Evolutionary conservation across 495 filamentous ascomycete species (phyloP).

Genomic region (Margaritispora aquatica): DNA sequence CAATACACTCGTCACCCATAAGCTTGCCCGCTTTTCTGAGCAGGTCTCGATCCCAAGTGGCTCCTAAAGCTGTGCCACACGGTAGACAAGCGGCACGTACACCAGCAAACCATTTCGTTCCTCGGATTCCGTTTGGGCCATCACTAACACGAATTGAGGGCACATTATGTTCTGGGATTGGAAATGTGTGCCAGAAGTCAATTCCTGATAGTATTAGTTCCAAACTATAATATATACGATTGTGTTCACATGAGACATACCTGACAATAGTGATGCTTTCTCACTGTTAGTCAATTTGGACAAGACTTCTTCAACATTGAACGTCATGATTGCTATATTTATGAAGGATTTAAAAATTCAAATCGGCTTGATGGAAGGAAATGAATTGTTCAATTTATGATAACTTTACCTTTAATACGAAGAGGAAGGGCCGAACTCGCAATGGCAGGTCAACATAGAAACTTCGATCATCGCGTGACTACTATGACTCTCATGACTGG

Average conservation of each 20-base stretch:
- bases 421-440: no score
- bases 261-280: slow-evolving; percentile 54
- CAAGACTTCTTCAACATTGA: slow-evolving; percentile 54
- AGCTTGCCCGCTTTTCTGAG: slow-evolving; percentile 51
- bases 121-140: slow-evolving; percentile 23
- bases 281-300: slow-evolving; percentile 53
- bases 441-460: no score
- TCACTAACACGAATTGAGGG: slow-evolving; percentile 54
- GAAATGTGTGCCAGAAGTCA: slow-evolving; percentile 61
- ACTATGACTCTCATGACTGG: no score
- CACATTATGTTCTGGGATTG: slow-evolving; percentile 49
- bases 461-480: no score
- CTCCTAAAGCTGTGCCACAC: slow-evolving; percentile 59
- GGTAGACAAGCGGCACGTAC: slow-evolving; percentile 61
- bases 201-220: slow-evolving; percentile 30
- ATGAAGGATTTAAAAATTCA: background rate
- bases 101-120: slow-evolving; percentile 60
- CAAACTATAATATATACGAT: background rate
- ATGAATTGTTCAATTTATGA: no score
- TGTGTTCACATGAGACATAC: slow-evolving; percentile 27
- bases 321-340: slow-evolving; percentile 3
- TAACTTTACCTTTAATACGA: no score
- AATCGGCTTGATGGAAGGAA: no score
- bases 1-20: slow-evolving; percentile 62
- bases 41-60: slow-evolving; percentile 64